Percentiles rank a stretch among this genome's conserved stretches.
These are phyloP conservation scores for Lipomyces sp. DNA, from an alignment of 805 yeast species.

Conservation along the genomic window DNA sequence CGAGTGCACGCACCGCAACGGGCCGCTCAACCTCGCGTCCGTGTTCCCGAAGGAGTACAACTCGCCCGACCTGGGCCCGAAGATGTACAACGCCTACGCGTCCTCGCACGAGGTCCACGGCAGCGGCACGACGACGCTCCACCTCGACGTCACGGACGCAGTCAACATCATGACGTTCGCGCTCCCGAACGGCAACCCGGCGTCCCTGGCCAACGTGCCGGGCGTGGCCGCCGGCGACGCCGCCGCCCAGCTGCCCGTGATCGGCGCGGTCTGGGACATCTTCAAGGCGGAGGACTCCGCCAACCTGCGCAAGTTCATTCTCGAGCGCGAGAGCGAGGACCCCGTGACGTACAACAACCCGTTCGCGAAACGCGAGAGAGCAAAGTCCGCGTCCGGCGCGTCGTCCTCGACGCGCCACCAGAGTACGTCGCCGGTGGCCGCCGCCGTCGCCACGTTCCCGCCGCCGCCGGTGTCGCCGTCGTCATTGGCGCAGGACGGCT, in stretches of 20 bases:
- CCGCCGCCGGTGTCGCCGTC: background rate
- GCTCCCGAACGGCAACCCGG: slow-evolving; percentile 12
- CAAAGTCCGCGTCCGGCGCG: background rate
- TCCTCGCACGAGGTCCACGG: slow-evolving; percentile 15
- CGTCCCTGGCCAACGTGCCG: slow-evolving; percentile 7
- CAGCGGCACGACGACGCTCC: slow-evolving; percentile 18
- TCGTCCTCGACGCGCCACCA: background rate
- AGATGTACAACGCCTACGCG: slow-evolving; percentile 23
- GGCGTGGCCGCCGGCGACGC: slow-evolving; percentile 3
- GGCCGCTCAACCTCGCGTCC: slow-evolving; percentile 22
- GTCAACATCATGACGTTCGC: slow-evolving; percentile 22
- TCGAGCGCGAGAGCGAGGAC: slow-evolving; percentile 21
- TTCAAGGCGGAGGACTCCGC: slow-evolving; percentile 23
- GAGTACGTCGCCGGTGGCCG: background rate
- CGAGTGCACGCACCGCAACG: slow-evolving; percentile 19
- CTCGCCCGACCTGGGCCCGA: slow-evolving; percentile 27
- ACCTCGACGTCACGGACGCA: slow-evolving; percentile 26
- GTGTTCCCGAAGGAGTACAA: slow-evolving; percentile 22
- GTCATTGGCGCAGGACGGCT: too few species aligned
- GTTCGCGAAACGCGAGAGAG: slow-evolving; percentile 7
- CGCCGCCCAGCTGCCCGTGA: background rate
- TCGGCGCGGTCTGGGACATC: slow-evolving; percentile 27
- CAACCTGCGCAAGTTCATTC: slow-evolving; percentile 17
- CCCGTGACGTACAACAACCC: slow-evolving; percentile 20
- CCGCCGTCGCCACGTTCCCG: background rate